phyloP scores from a whole-genome alignment of 208 protist genomes.

The Leptomonas pyrrhocoris region DNA sequence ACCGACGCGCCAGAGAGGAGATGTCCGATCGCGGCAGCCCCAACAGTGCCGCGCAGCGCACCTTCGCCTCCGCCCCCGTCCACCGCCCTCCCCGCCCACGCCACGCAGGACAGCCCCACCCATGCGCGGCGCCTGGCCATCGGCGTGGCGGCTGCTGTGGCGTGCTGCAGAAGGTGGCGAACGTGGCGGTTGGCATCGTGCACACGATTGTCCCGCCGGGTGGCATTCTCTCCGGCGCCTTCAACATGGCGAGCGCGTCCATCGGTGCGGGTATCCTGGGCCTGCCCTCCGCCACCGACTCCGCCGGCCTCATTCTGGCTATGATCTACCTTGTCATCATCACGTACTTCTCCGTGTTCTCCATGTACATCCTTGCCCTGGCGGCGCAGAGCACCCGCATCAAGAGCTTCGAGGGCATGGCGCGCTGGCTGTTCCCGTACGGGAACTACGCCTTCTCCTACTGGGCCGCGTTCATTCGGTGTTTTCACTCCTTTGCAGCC shows the following conservation, averaged over 20 bases:
- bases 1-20: neutral
- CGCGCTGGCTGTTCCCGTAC: slow-evolving; percentile 33
- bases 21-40: slow-evolving; percentile 6
- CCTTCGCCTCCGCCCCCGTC: no score
- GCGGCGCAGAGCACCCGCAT: slow-evolving; percentile 38
- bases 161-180: neutral
- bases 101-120: no score
- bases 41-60: no score
- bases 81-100: no score
- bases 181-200: neutral
- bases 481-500: slow-evolving; percentile 31
- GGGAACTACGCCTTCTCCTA: slow-evolving; percentile 40
- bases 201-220: slow-evolving; percentile 35
- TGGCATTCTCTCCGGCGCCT: slow-evolving; percentile 34
- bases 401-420: slow-evolving; percentile 48
- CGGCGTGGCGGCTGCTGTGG: neutral
- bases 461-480: slow-evolving; percentile 43
- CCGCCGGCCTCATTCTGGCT: slow-evolving; percentile 37
- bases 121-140: no score
- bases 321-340: slow-evolving; percentile 41
- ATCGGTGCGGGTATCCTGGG: slow-evolving; percentile 51
- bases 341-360: slow-evolving; percentile 42
- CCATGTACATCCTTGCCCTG: slow-evolving; percentile 48
- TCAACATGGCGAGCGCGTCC: slow-evolving; percentile 44
- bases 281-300: slow-evolving; percentile 43